phyloP scores from a whole-genome alignment of 1,139 yeast genomes.

The Yamadazyma diddensiae region DNA sequence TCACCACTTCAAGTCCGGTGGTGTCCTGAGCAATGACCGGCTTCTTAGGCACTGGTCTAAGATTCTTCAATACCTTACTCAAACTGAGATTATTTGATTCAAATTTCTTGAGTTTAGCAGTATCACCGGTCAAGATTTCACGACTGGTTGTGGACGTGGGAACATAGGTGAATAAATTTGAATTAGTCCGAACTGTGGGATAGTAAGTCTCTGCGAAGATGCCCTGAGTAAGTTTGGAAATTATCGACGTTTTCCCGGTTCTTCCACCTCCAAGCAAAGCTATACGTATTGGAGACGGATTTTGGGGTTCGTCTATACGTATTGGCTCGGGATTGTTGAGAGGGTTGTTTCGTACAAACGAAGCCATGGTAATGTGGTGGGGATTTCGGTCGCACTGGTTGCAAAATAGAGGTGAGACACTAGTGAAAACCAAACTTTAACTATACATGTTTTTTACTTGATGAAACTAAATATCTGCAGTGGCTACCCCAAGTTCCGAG shows the following conservation, averaged over 20 bases:
- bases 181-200: constrained; percentile 57
- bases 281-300: constrained; percentile 46
- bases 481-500: constrained; percentile 43
- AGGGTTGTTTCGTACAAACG: constrained; percentile 13
- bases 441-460: not conserved
- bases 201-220: constrained; percentile 57
- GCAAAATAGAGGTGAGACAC: no score
- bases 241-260: constrained; percentile 50
- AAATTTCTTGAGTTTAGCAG: constrained; percentile 1
- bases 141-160: constrained; percentile 40
- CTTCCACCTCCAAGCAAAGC: constrained; percentile 57
- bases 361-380: constrained; percentile 11
- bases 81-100: constrained; percentile 15
- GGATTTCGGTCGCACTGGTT: no score
- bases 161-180: constrained; percentile 52
- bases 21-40: constrained; percentile 15
- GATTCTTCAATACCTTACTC: constrained; percentile 27
- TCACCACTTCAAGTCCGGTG: constrained; percentile 10
- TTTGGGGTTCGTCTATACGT: constrained; percentile 18
- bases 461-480: constrained; percentile 5
- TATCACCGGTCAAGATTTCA: constrained; percentile 6
- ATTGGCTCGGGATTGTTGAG: constrained; percentile 8
- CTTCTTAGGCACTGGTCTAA: constrained; percentile 10
- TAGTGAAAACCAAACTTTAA: not conserved
- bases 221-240: constrained; percentile 49